phyloP scores from a whole-genome alignment of 2,329 filamentous ascomycete genomes.

The Clarireedia sp. region DNA sequence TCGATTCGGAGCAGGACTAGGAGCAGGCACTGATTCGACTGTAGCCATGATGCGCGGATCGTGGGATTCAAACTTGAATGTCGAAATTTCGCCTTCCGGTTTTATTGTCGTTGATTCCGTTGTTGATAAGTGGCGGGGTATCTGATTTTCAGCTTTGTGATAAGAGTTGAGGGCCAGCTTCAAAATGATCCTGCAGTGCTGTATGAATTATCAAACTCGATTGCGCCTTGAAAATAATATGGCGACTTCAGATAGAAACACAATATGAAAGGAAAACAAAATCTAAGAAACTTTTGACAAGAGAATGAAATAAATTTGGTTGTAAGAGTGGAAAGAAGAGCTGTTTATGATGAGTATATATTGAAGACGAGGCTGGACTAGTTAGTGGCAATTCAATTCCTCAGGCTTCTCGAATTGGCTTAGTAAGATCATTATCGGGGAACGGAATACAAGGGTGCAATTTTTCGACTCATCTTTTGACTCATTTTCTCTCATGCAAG shows the following conservation, averaged over 20 bases:
- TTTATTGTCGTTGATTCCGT: neutral
- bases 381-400: neutral
- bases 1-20: constrained; percentile 15
- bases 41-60: constrained; percentile 16
- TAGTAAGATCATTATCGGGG: neutral
- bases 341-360: neutral
- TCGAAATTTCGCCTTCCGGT: constrained; percentile 1
- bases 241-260: constrained; percentile 26
- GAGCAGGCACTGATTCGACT: constrained; percentile 12
- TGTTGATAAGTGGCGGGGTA: constrained; percentile 10
- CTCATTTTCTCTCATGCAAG: neutral
- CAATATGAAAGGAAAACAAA: constrained; percentile 8
- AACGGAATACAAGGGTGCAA: neutral
- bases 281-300: neutral
- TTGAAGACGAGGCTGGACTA: neutral
- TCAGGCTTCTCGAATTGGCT: too few relatives aligned
- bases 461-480: neutral
- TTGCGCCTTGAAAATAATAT: constrained; percentile 29
- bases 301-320: neutral
- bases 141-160: constrained; percentile 1
- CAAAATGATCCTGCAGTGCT: too few relatives aligned
- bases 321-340: neutral
- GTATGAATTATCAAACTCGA: neutral
- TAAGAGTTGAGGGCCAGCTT: too few relatives aligned
- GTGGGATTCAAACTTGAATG: neutral